Conservation (phyloP, 345 rosid species). For the Citropsis articulata region DNA sequence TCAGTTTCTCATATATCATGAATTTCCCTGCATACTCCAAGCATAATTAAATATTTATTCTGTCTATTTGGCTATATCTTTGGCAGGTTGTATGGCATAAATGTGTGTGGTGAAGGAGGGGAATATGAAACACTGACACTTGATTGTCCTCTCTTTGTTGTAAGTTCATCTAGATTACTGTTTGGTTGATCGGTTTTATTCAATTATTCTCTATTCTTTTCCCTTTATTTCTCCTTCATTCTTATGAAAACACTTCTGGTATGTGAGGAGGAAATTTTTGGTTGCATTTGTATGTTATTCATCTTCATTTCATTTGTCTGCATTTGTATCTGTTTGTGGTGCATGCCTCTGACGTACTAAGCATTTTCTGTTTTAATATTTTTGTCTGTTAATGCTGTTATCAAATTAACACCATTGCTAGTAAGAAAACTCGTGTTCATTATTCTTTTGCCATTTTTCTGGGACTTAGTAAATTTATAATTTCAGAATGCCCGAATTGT, state of each 20-base stretch:
- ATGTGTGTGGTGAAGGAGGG: constrained; percentile 99
- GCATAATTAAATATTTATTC: neutral
- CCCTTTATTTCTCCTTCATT: neutral
- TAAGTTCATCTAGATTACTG: constrained; percentile 30
- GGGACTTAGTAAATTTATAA: constrained; percentile 10
- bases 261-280: neutral
- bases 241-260: neutral
- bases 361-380: neutral
- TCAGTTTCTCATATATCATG: neutral
- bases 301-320: neutral
- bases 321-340: neutral
- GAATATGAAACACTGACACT: constrained; percentile 95
- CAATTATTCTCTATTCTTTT: neutral
- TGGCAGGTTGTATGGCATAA: constrained; percentile 79
- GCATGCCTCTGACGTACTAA: neutral
- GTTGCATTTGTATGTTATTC: neutral
- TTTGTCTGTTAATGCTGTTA: neutral
- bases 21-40: neutral
- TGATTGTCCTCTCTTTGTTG: constrained; percentile 91
- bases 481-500: constrained; percentile 78
- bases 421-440: constrained; percentile 8
- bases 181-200: neutral
- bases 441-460: constrained; percentile 11
- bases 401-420: neutral
- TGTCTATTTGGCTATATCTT: constrained; percentile 10